These are phyloP conservation scores for Apiospora sp. DNA, from an alignment of 2,329 filamentous ascomycete genomes.

Conservation along the genomic window DNA sequence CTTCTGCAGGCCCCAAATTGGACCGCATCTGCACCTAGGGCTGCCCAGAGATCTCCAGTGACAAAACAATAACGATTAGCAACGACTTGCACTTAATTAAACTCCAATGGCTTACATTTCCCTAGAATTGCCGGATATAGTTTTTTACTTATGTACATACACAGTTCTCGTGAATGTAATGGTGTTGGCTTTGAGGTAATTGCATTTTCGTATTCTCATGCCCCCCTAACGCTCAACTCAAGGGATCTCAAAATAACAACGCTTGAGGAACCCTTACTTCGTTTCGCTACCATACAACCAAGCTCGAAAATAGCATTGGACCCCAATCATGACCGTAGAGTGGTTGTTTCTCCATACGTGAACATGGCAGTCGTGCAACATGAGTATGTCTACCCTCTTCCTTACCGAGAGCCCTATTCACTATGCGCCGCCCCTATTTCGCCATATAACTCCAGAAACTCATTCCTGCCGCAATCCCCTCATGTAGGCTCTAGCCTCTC, in stretches of 20 bases:
- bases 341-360: background rate
- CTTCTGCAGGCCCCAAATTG: conserved; percentile 10
- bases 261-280: background rate
- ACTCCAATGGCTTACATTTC: background rate
- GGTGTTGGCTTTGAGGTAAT: background rate
- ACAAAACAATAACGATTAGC: background rate
- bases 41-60: background rate
- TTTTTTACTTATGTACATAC: background rate
- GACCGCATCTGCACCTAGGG: background rate
- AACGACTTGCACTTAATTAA: background rate
- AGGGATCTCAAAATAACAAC: background rate
- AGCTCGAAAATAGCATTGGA: background rate
- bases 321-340: conserved; percentile 1
- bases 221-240: background rate
- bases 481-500: background rate
- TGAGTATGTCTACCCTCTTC: background rate
- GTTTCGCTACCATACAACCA: background rate
- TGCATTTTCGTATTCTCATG: conserved; percentile 12
- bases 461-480: background rate
- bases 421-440: background rate
- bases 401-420: background rate
- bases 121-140: background rate
- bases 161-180: background rate
- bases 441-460: conserved; percentile 21
- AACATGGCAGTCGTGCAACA: background rate